Base-by-base conservation (phyloP, 2,329 filamentous ascomycete species). In the Thielaviopsis euricoi region DNA sequence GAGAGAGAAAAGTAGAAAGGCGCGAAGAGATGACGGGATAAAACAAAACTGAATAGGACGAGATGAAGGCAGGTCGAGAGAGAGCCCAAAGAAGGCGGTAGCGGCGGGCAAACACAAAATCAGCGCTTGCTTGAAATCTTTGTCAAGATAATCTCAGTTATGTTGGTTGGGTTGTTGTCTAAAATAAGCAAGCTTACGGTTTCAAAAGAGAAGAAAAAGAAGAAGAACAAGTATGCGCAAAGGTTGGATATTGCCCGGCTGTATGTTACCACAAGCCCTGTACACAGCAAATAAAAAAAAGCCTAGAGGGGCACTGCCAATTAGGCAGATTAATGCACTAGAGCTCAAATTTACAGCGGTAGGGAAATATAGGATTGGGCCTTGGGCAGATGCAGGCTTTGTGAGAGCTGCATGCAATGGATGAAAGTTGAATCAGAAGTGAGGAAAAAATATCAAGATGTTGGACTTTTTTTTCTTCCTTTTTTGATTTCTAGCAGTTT, bases 151-250 rank as follows among this genome's bases (percentile, higher is more conserved):
- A n/a, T 48, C 29, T 33, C 29, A 33, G 29, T 48, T 43, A 33
- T 33, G 29, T 6, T 17, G 7, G 21, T 21, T 9, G 19, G 19
- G n/a, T 48, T 17, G 43, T 48, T 21, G 43, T 43, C 15, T 43
- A 43, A n/a, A n/a, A n/a, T n/a, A n/a, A 43, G 15, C n/a, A 17
- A n/a, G n/a, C 15, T 10, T 48, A n/a, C 43, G 17, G 43, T 21
- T 48, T 48, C n/a, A 12, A 19, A 50, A 15, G 19, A 23, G 40
- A 49, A 23, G 50, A 55, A 37, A 51, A 56, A 56, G n/a, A 56
- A 61, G 52, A 56, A 53, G 50, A 43, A 58, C 33, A 59, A 43
- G 37, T 56, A 57, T 50, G 50, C 53, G 50, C 54, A 59, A 53
- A 48, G 53, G 21, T 29, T 22, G 50, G 58, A 57, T 56, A 54